A percentile compares a stretch with the other conserved stretches of the same genome.
phyloP scores from a whole-genome alignment of 2,329 filamentous ascomycete species.

The Fusarium sp. region DNA sequence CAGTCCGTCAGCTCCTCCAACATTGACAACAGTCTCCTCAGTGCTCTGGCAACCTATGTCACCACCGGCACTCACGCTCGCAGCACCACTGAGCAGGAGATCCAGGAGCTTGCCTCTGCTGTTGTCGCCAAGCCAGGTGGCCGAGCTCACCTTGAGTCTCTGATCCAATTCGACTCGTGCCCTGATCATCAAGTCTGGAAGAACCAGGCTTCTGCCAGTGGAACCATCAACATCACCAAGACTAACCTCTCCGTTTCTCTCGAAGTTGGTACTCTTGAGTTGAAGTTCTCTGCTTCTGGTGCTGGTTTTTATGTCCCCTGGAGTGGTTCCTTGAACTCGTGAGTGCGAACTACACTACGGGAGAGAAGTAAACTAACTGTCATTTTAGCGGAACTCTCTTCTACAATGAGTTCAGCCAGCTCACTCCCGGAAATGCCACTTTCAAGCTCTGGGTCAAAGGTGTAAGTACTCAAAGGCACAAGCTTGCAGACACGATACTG shows the following conservation, averaged over 20 bases:
- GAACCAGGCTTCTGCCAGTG: background rate
- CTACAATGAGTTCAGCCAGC: background rate
- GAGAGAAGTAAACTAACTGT: background rate
- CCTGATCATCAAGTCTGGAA: background rate
- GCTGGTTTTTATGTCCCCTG: background rate
- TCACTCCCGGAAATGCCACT: background rate
- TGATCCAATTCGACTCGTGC: background rate
- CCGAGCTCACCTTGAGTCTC: background rate
- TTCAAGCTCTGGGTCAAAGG: background rate
- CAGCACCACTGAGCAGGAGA: background rate
- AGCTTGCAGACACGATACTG: fast-evolving
- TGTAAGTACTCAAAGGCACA: background rate
- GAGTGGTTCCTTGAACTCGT: background rate
- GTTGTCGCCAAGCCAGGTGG: background rate
- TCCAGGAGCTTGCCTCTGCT: background rate
- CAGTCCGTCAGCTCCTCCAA: background rate
- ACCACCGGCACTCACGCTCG: background rate
- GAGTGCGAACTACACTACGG: background rate
- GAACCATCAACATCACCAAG: background rate
- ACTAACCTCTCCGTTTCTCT: background rate
- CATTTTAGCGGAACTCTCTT: background rate
- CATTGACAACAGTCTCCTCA: background rate
- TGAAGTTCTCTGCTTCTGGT: background rate
- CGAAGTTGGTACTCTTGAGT: background rate
- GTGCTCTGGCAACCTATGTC: background rate